phyloP scores from a whole-genome alignment of 1,139 yeast species.

The Candida sanyaensis region DNA sequence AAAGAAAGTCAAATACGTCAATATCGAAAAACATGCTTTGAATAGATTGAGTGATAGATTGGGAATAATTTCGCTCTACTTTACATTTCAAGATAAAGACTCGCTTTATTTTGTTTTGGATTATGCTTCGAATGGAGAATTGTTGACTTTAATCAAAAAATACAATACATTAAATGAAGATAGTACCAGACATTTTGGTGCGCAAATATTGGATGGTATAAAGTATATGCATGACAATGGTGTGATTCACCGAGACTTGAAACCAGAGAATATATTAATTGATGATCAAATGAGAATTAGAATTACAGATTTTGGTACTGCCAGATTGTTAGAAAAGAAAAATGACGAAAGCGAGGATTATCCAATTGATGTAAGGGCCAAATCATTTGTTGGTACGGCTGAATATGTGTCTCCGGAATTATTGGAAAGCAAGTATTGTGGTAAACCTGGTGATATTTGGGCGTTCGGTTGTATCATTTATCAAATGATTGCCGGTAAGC shows the following conservation, averaged over 20 bases:
- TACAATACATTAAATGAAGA: slow-evolving; percentile 78
- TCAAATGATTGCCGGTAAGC: slow-evolving; percentile 74
- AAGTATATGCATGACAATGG: slow-evolving; percentile 74
- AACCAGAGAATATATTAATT: slow-evolving; percentile 73
- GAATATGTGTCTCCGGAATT: slow-evolving; percentile 78
- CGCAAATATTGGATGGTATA: slow-evolving; percentile 64
- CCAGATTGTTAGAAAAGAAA: slow-evolving; percentile 55
- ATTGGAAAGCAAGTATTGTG: slow-evolving; percentile 66
- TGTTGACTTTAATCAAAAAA: slow-evolving; percentile 74
- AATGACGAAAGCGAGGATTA: slow-evolving; percentile 42
- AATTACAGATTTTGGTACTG: slow-evolving; percentile 84
- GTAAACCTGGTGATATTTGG: slow-evolving; percentile 79
- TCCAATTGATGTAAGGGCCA: slow-evolving; percentile 53
- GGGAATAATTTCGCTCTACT: slow-evolving; percentile 85
- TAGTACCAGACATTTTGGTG: slow-evolving; percentile 71
- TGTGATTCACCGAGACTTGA: slow-evolving; percentile 77
- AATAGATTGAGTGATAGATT: slow-evolving; percentile 70
- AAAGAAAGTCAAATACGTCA: slow-evolving; percentile 92
- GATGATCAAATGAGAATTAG: slow-evolving; percentile 66
- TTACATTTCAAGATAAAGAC: slow-evolving; percentile 90
- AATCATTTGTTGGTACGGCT: slow-evolving; percentile 88
- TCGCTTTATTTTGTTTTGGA: slow-evolving; percentile 91
- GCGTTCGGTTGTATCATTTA: slow-evolving; percentile 79
- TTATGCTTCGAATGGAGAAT: slow-evolving; percentile 90
- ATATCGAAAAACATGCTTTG: slow-evolving; percentile 91